phyloP scores from a whole-genome alignment of 2,329 filamentous ascomycete genomes.

The Gyromitra esculenta region DNA sequence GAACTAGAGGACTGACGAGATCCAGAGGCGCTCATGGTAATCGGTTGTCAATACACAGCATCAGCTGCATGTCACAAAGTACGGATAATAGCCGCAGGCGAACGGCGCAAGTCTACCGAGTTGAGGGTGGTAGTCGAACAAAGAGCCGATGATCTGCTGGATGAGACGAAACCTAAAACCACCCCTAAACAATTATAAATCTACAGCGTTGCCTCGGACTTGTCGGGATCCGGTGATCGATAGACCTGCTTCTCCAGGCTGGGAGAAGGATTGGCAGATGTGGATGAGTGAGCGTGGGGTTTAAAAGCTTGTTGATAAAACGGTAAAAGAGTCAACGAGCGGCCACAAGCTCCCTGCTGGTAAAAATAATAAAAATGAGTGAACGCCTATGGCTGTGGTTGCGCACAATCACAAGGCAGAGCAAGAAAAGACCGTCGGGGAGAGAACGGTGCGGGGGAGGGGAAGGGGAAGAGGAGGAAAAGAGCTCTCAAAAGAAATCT shows the following conservation, averaged over 20 bases:
- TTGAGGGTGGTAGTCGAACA: not conserved
- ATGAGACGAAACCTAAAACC: slow-evolving; percentile 11
- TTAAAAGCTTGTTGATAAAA: slow-evolving; percentile 23
- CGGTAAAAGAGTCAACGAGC: slow-evolving; percentile 34
- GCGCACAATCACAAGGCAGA: slow-evolving; percentile 37
- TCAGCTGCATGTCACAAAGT: slow-evolving; percentile 40
- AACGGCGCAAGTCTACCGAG: not conserved
- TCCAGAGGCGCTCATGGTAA: slow-evolving; percentile 37
- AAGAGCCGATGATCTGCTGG: slow-evolving; percentile 15
- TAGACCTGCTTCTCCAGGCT: slow-evolving; percentile 33
- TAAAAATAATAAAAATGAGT: slow-evolving; percentile 38
- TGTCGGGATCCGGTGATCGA: not conserved
- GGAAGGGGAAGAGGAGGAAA: slow-evolving; percentile 35
- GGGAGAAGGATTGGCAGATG: slow-evolving; percentile 34
- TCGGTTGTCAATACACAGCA: slow-evolving; percentile 33
- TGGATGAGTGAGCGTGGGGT: slow-evolving; percentile 20
- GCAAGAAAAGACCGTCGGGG: slow-evolving; percentile 34
- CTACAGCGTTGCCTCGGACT: slow-evolving; percentile 17
- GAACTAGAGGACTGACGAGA: slow-evolving; percentile 26
- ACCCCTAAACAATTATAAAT: slow-evolving; percentile 7
- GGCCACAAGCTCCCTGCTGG: slow-evolving; percentile 34
- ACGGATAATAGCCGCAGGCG: slow-evolving; percentile 11
- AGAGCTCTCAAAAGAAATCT: slow-evolving; percentile 41
- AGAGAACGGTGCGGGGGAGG: slow-evolving; percentile 2
- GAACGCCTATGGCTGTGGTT: slow-evolving; percentile 45